Evolutionary conservation across 2,329 filamentous ascomycete genomes (phyloP).

Genomic region (Hawksworthiomyces lignivorus): DNA sequence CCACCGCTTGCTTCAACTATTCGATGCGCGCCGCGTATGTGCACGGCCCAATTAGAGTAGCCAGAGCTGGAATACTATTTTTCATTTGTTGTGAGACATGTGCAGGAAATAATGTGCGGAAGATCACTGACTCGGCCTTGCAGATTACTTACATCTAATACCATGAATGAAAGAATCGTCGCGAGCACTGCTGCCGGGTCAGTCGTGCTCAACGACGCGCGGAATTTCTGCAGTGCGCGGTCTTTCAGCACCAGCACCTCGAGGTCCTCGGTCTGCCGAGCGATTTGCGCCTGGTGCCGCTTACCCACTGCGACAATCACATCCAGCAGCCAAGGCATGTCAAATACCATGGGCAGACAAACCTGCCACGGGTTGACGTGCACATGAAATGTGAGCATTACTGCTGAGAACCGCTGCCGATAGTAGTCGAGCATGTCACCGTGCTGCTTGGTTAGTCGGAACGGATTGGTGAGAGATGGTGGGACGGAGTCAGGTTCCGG

Average conservation of each 20-base stretch:
- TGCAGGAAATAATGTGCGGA: too few relatives aligned
- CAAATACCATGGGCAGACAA: constrained; percentile 2
- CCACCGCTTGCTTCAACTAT: background rate
- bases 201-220: background rate
- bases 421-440: background rate
- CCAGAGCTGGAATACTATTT: background rate
- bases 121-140: too few relatives aligned
- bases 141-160: too few relatives aligned
- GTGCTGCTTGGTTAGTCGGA: background rate
- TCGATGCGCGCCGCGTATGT: background rate
- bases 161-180: background rate
- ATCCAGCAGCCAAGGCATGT: constrained; percentile 1
- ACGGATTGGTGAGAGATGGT: background rate
- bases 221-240: background rate
- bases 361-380: constrained; percentile 3
- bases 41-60: background rate
- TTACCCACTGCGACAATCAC: constrained; percentile 1
- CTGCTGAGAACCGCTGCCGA: background rate
- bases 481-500: too few relatives aligned
- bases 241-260: background rate
- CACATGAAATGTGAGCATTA: background rate
- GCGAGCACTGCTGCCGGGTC: background rate
- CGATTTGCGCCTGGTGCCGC: background rate
- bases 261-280: background rate
- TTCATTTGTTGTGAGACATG: too few relatives aligned